Evolutionary conservation across 306 rosid genomes (phyloP).

Genomic region (Cicer pinnatifidum): DNA sequence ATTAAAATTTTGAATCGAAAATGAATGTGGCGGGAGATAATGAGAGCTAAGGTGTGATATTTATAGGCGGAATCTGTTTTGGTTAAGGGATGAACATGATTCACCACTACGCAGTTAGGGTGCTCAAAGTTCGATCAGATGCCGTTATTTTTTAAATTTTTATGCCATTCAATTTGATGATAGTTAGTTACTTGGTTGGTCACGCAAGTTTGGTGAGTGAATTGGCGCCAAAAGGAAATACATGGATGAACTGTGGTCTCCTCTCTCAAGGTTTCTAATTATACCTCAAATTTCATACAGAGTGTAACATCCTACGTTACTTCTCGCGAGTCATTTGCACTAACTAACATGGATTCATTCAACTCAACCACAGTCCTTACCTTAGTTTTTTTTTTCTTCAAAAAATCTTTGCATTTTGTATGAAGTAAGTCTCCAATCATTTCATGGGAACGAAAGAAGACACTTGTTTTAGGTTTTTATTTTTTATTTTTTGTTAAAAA

Average conservation of each 20-base stretch:
- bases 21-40: slow-evolving; percentile 34
- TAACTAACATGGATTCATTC: no score
- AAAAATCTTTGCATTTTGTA: no score
- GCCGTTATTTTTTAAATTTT: slow-evolving; percentile 10
- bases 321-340: neutral
- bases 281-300: neutral
- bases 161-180: neutral
- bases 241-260: neutral
- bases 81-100: neutral
- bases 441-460: no score
- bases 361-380: no score
- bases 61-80: slow-evolving; percentile 32
- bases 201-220: slow-evolving; percentile 43
- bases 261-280: neutral
- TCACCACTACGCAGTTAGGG: slow-evolving; percentile 4
- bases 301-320: neutral
- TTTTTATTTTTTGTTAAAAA: no score
- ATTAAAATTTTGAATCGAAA: slow-evolving; percentile 34
- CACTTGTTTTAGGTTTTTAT: no score
- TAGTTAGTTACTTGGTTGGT: neutral
- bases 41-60: slow-evolving; percentile 28
- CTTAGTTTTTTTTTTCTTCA: no score
- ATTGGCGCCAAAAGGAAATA: slow-evolving; percentile 39
- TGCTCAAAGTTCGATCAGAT: slow-evolving; percentile 8
- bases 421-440: no score